These are phyloP conservation scores for Pyrus hybrid DNA, from an alignment of 331 rosid species.

Conservation along the genomic window DNA sequence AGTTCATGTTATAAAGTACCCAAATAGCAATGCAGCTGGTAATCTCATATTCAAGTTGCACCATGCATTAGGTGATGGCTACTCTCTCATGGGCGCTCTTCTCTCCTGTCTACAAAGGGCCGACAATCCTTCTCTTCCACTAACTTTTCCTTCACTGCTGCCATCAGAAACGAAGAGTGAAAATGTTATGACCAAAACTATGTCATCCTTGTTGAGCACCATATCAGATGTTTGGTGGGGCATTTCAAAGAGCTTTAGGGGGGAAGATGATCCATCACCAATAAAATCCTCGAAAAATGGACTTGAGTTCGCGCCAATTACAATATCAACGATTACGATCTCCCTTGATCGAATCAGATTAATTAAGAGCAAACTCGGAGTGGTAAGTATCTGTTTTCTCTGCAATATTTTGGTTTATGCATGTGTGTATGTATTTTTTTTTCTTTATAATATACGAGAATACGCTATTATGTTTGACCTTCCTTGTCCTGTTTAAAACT, in stretches of 20 bases:
- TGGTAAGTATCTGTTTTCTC: slow-evolving; percentile 18
- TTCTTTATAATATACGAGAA: too few species aligned
- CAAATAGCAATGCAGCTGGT: too few species aligned
- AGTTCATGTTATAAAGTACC: slow-evolving; percentile 33
- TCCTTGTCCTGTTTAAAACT: too few species aligned
- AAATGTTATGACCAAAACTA: not conserved
- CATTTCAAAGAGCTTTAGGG: slow-evolving; percentile 13
- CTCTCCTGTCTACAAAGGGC: slow-evolving; percentile 36
- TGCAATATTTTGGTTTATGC: not conserved
- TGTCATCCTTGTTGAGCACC: not conserved
- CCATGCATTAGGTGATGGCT: not conserved
- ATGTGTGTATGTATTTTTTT: not conserved
- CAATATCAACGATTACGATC: slow-evolving; percentile 20
- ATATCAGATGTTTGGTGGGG: slow-evolving; percentile 34
- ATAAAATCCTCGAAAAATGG: slow-evolving; percentile 34
- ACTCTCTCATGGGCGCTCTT: slow-evolving; percentile 44
- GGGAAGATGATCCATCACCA: slow-evolving; percentile 38
- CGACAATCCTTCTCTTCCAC: slow-evolving; percentile 44
- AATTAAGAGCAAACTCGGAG: slow-evolving; percentile 19
- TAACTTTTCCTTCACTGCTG: slow-evolving; percentile 29
- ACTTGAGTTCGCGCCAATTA: slow-evolving; percentile 18
- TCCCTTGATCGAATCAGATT: slow-evolving; percentile 20
- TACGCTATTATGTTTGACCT: too few species aligned
- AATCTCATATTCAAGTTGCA: too few species aligned
- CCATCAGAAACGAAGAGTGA: not conserved